Evolutionary conservation across 208 protist species (phyloP).

Genomic region (Trypanosoma melophagium): DNA sequence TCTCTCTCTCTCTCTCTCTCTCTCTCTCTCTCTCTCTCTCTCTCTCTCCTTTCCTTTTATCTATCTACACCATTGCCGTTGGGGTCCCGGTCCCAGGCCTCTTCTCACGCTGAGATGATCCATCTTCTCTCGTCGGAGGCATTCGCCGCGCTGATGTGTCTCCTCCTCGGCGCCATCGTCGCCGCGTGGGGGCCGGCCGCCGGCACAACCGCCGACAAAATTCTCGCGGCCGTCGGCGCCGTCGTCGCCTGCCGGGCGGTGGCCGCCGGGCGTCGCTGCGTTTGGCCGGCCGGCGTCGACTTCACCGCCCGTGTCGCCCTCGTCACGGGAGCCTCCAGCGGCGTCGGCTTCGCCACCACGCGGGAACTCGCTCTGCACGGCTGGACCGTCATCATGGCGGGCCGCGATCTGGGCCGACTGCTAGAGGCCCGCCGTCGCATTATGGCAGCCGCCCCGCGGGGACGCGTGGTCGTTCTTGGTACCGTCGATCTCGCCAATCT

Average conservation of each 20-base stretch:
- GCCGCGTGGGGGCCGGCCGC: slow-evolving; percentile 7
- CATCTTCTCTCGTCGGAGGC: slow-evolving; percentile 66
- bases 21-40: too few relatives aligned
- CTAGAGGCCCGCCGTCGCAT: slow-evolving; percentile 50
- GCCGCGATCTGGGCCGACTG: slow-evolving; percentile 55
- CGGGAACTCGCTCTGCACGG: slow-evolving; percentile 69
- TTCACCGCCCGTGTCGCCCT: slow-evolving; percentile 68
- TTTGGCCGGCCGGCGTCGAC: slow-evolving; percentile 60
- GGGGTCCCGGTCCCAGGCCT: too few relatives aligned
- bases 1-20: too few relatives aligned
- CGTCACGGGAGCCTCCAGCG: slow-evolving; percentile 76
- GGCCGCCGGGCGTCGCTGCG: slow-evolving; percentile 48
- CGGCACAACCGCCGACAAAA: slow-evolving; percentile 11
- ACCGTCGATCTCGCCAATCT: slow-evolving; percentile 70
- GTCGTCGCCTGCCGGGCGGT: slow-evolving; percentile 44
- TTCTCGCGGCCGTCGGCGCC: slow-evolving; percentile 31
- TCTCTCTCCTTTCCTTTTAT: too few relatives aligned
- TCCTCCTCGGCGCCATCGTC: slow-evolving; percentile 17
- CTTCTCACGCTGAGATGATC: slow-evolving; percentile 42
- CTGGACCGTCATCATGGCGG: slow-evolving; percentile 76
- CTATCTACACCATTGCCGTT: too few relatives aligned
- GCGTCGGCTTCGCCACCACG: slow-evolving; percentile 74
- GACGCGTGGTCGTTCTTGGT: slow-evolving; percentile 55
- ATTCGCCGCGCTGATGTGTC: slow-evolving; percentile 30
- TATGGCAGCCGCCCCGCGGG: slow-evolving; percentile 12